phyloP scores from a whole-genome alignment of 306 rosid genomes.

The Corylus americana region DNA sequence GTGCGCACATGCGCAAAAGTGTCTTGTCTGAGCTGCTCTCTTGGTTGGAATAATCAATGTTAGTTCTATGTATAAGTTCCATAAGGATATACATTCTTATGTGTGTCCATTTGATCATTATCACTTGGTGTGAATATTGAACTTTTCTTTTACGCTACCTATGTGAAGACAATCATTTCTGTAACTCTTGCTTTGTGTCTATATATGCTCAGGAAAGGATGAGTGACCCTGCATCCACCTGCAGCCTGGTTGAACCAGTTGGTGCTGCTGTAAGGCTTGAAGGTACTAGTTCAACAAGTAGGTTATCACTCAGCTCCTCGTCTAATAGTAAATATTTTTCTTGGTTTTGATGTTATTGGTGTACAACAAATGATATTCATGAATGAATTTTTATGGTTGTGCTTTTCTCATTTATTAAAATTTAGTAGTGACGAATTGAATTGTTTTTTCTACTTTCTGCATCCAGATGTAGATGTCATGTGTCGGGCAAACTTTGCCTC shows the following conservation, averaged over 20 bases:
- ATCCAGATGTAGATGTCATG: not conserved
- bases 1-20: not conserved
- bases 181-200: conserved; percentile 27
- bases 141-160: not conserved
- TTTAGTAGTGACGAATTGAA: not conserved
- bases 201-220: conserved; percentile 61
- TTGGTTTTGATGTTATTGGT: conserved; percentile 4
- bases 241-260: conserved; percentile 46
- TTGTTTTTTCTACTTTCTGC: not conserved
- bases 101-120: conserved; percentile 2
- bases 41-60: not conserved
- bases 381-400: not conserved
- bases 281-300: conserved; percentile 52
- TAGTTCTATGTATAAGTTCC: not conserved
- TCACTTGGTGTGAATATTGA: not conserved
- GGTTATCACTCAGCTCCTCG: conserved; percentile 22
- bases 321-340: conserved; percentile 19
- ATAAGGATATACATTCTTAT: not conserved
- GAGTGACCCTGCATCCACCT: conserved; percentile 31
- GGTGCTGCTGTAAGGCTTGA: conserved; percentile 41
- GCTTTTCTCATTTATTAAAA: not conserved
- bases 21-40: not conserved
- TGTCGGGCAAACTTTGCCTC: conserved; percentile 14
- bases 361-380: not conserved
- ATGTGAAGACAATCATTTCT: conserved; percentile 16